phyloP scores from a whole-genome alignment of 345 rosid species.

The Populus ilicifolia region DNA sequence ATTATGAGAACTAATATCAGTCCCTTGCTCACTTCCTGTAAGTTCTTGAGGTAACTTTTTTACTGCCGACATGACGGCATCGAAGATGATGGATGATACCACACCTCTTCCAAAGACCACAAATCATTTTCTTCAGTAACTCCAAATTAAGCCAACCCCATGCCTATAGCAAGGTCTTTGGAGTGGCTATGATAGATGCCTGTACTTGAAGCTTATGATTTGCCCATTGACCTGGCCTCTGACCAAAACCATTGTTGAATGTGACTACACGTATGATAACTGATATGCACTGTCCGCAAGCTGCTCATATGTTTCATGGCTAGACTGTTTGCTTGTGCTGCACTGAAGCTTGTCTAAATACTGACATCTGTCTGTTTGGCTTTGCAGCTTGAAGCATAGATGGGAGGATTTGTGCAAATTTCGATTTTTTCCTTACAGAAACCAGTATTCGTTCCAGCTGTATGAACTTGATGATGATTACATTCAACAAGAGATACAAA shows the following conservation, averaged over 20 bases:
- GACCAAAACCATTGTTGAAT: not conserved
- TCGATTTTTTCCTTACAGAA: conserved; percentile 70
- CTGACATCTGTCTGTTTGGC: not conserved
- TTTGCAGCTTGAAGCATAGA: conserved; percentile 50
- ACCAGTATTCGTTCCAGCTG: conserved; percentile 67
- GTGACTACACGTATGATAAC: not conserved
- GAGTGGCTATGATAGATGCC: not conserved
- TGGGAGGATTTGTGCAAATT: conserved; percentile 88
- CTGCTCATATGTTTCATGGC: not conserved
- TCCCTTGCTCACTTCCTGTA: too few species aligned
- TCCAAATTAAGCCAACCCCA: not conserved
- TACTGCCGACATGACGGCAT: not conserved
- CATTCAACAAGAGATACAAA: conserved; percentile 83
- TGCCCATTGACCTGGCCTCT: not conserved
- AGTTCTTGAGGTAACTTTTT: too few species aligned
- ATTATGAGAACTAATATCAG: conserved; percentile 7
- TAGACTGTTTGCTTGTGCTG: not conserved
- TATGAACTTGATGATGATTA: conserved; percentile 85
- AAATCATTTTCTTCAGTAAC: not conserved
- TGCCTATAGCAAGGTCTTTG: not conserved
- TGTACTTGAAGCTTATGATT: not conserved
- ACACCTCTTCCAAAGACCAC: not conserved
- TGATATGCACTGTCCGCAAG: not conserved
- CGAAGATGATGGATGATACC: not conserved
- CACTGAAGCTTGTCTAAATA: not conserved